Conservation (phyloP, 2,329 filamentous ascomycete species). For the Ophiostoma australiae region DNA sequence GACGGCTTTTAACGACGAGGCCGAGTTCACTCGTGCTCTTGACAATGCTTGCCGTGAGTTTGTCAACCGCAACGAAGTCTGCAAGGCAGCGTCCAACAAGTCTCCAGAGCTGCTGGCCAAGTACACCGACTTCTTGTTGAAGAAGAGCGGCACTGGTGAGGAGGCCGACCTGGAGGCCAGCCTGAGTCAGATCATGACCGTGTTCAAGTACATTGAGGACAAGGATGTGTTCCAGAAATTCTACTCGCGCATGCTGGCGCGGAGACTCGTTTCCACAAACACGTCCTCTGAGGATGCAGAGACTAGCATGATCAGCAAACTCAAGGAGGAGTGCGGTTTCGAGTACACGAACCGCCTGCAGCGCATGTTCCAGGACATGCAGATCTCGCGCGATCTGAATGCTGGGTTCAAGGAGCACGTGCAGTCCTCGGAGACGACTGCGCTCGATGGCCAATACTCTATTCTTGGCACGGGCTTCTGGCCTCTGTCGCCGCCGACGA, state of each 20-base stretch:
- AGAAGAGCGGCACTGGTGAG: constrained; percentile 89
- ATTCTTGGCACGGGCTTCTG: constrained; percentile 96
- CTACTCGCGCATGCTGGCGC: constrained; percentile 93
- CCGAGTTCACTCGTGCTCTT: constrained; percentile 90
- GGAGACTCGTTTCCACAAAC: constrained; percentile 88
- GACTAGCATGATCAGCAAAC: constrained; percentile 98
- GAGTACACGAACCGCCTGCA: constrained; percentile 99
- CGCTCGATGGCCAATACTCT: constrained; percentile 82
- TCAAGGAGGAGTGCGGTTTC: constrained; percentile 97
- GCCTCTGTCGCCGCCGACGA: constrained; percentile 82
- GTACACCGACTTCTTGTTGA: constrained; percentile 86
- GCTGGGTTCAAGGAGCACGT: constrained; percentile 76
- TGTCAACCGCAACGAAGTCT: constrained; percentile 95
- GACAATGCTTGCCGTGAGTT: constrained; percentile 98
- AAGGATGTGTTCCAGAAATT: constrained; percentile 99
- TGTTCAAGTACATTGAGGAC: constrained; percentile 99
- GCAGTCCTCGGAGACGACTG: constrained; percentile 61
- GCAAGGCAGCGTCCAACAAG: constrained; percentile 86
- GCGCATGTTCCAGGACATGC: constrained; percentile 99
- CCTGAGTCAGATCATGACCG: constrained; percentile 91
- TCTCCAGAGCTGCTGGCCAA: constrained; percentile 93
- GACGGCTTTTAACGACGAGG: constrained; percentile 87
- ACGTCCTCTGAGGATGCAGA: constrained; percentile 88
- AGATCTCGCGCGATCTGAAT: constrained; percentile 97
- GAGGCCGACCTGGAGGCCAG: constrained; percentile 89